A percentile compares a stretch with the other conserved stretches of the same genome.
Conservation (phyloP, 1,284 basidiomycete genomes). For the Veloporphyrellus conicus region DNA sequence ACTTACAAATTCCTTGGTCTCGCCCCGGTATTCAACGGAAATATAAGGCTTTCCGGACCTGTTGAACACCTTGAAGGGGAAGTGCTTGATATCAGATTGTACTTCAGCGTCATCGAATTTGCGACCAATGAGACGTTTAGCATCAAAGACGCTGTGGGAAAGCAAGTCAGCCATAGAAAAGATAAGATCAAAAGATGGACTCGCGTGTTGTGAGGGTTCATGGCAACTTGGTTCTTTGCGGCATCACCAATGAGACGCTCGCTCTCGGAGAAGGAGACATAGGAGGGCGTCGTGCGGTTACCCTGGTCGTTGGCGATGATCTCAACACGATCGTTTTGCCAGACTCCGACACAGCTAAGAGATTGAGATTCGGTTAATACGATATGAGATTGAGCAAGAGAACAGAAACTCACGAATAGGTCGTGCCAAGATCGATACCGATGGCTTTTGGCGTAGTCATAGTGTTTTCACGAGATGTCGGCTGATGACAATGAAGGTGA, state of each 20-base stretch:
- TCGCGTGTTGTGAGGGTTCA: slow-evolving; percentile 77
- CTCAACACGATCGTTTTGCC: slow-evolving; percentile 98
- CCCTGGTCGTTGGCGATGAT: slow-evolving; percentile 98
- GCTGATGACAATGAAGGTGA: slow-evolving; percentile 1
- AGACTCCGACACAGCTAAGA: slow-evolving; percentile 82
- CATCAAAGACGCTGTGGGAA: slow-evolving; percentile 71
- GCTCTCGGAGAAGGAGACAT: slow-evolving; percentile 88
- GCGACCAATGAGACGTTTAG: slow-evolving; percentile 87
- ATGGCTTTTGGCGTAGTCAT: slow-evolving; percentile 72
- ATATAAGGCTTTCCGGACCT: slow-evolving; percentile 87
- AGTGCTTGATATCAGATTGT: slow-evolving; percentile 92
- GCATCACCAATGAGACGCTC: slow-evolving; percentile 96
- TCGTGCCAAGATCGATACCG: slow-evolving; percentile 90
- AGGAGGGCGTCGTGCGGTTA: slow-evolving; percentile 94
- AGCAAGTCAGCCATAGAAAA: slow-evolving; percentile 4
- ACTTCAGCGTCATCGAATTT: slow-evolving; percentile 85
- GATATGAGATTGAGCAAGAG: neutral
- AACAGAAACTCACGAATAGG: slow-evolving; percentile 62
- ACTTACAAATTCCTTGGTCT: slow-evolving; percentile 88
- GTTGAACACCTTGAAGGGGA: slow-evolving; percentile 87
- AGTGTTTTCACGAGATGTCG: slow-evolving; percentile 5
- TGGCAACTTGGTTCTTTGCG: slow-evolving; percentile 91
- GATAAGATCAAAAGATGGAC: slow-evolving; percentile 22
- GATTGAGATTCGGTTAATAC: slow-evolving; percentile 7
- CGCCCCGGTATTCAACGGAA: slow-evolving; percentile 84